A percentile compares a stretch with the other conserved stretches of the same genome.
Conservation (phyloP, 176 grass and related monocot genomes). For the Carex kokanica region DNA sequence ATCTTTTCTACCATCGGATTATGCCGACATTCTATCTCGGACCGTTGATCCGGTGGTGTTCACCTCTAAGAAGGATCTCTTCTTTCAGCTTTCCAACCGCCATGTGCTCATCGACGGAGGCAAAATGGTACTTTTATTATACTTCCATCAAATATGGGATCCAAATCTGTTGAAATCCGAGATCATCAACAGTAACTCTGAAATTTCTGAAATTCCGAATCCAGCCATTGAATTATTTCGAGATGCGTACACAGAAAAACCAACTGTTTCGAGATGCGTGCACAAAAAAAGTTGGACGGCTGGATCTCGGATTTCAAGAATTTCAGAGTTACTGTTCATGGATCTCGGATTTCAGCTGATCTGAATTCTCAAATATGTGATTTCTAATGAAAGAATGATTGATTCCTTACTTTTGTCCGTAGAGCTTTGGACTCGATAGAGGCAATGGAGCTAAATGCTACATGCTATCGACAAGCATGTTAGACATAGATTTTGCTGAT, state of each 20-base stretch:
- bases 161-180: no score
- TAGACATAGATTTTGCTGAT: constrained; percentile 50
- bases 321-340: no score
- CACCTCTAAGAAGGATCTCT: constrained; percentile 62
- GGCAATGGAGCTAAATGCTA: constrained; percentile 58
- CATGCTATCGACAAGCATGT: constrained; percentile 63
- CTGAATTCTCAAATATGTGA: no score
- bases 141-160: no score
- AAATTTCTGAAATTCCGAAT: no score
- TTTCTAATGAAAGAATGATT: background rate
- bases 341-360: no score
- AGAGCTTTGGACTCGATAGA: constrained; percentile 61
- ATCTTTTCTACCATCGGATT: constrained; percentile 53
- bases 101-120: constrained; percentile 61
- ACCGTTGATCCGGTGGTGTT: constrained; percentile 13
- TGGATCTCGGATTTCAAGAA: no score
- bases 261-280: no score
- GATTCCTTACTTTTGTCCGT: background rate
- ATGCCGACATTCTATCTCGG: constrained; percentile 34
- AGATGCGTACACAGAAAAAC: no score
- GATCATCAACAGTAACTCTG: no score
- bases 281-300: no score
- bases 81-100: constrained; percentile 46
- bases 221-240: no score
- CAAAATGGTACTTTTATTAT: constrained; percentile 49